A percentile compares a stretch with the other conserved stretches of the same genome.
phyloP scores from a whole-genome alignment of 345 rosid species.

The Nephelium lappaceum region DNA sequence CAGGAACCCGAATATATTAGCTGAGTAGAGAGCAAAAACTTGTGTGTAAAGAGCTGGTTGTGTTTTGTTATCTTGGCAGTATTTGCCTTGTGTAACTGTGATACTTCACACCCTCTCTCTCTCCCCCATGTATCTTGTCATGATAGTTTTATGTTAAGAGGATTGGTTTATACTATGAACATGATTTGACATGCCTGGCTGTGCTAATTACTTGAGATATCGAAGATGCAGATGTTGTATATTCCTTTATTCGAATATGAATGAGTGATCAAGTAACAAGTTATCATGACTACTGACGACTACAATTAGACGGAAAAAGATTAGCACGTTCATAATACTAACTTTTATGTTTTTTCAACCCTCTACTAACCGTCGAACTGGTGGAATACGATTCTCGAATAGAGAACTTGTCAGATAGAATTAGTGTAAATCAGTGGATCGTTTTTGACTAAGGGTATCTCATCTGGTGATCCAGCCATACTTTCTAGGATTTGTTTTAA shows the following conservation, averaged over 20 bases:
- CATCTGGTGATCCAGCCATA: not conserved
- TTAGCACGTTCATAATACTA: too few species aligned
- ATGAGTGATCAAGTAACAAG: too few species aligned
- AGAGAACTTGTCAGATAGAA: not conserved
- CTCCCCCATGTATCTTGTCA: not conserved
- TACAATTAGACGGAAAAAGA: too few species aligned
- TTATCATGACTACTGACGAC: too few species aligned
- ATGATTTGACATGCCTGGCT: not conserved
- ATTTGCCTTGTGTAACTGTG: not conserved
- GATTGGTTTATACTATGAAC: not conserved
- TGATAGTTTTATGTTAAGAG: not conserved
- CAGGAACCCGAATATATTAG: not conserved
- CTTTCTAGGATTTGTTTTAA: not conserved
- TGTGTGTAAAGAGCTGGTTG: not conserved
- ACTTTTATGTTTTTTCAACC: too few species aligned
- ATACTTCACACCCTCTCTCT: not conserved
- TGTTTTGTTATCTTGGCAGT: not conserved
- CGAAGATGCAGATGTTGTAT: not conserved
- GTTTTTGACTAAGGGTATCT: too few species aligned
- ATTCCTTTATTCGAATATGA: not conserved
- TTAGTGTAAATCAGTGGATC: too few species aligned
- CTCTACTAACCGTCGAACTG: too few species aligned
- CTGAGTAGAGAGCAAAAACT: not conserved
- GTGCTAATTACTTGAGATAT: too few species aligned
- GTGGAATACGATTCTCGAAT: too few species aligned